Evolutionary conservation across 1,284 basidiomycete genomes (phyloP).

Genomic region (Microstroma glucosiphilum): DNA sequence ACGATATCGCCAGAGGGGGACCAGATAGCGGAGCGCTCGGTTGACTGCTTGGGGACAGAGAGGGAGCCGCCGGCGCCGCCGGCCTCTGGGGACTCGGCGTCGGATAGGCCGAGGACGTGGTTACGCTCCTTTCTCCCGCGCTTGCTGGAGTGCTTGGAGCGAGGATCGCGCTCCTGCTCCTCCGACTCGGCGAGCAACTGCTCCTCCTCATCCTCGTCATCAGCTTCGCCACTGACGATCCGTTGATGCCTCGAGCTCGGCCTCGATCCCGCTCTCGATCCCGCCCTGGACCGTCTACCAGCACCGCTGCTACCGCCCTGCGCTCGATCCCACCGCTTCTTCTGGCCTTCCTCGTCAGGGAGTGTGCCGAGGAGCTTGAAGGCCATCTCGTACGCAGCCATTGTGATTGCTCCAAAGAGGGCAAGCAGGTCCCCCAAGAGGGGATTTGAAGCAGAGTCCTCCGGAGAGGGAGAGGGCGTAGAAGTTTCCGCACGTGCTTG

Average conservation of each 20-base stretch:
- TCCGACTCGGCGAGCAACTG: not conserved
- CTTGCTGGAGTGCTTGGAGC: no score
- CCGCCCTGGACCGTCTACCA: constrained; percentile 8
- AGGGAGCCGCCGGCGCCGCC: not conserved
- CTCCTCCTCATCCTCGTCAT: not conserved
- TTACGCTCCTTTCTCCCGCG: no score
- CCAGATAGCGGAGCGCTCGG: constrained; percentile 6
- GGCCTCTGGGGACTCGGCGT: no score
- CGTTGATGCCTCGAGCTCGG: not conserved
- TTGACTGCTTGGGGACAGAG: not conserved
- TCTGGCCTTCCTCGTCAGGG: constrained; percentile 28
- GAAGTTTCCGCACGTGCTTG: not conserved
- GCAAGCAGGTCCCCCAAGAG: constrained; percentile 39
- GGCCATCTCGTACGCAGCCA: constrained; percentile 48
- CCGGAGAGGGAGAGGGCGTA: not conserved
- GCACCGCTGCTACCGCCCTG: not conserved
- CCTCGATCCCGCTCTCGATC: not conserved
- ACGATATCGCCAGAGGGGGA: no score
- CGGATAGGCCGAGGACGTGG: no score
- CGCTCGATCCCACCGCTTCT: constrained; percentile 9
- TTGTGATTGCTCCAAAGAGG: constrained; percentile 43
- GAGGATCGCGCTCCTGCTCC: no score
- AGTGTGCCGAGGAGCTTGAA: constrained; percentile 46
- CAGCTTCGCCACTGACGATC: not conserved
- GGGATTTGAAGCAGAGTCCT: constrained; percentile 20